A percentile compares a stretch with the other conserved stretches of the same genome.
These are phyloP conservation scores for Epichloe scottii DNA, from an alignment of 2,329 filamentous ascomycete species.

Conservation along the genomic window DNA sequence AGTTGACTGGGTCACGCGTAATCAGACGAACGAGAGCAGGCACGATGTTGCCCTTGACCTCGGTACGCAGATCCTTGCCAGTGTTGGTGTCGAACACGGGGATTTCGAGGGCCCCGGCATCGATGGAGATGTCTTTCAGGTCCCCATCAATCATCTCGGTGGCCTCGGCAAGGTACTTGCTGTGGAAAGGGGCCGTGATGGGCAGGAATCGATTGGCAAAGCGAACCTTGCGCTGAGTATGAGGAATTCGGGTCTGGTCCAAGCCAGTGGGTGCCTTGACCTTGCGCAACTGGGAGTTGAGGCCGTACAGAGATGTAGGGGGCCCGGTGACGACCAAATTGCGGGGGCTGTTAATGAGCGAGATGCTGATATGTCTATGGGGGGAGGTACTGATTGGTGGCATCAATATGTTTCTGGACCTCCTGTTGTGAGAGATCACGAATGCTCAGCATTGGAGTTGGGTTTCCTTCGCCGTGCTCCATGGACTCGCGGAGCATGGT, in stretches of 20 bases:
- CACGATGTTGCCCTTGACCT: conserved; percentile 66
- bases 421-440: conserved; percentile 79
- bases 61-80: conserved; percentile 66
- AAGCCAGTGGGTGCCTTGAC: conserved; percentile 96
- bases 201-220: conserved; percentile 96
- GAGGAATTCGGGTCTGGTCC: conserved; percentile 87
- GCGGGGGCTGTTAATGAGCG: conserved; percentile 88
- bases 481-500: conserved; percentile 84
- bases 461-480: conserved; percentile 87
- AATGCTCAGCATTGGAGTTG: conserved; percentile 96
- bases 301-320: conserved; percentile 88
- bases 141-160: conserved; percentile 77
- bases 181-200: conserved; percentile 97
- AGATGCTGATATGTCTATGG: conserved; percentile 89
- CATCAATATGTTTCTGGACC: conserved; percentile 92
- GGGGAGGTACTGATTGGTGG: conserved; percentile 95
- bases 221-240: conserved; percentile 89
- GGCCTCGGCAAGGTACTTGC: conserved; percentile 77
- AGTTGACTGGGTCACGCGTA: conserved; percentile 85
- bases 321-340: conserved; percentile 96
- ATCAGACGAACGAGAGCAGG: conserved; percentile 84
- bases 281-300: conserved; percentile 89
- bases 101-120: conserved; percentile 61
- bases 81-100: conserved; percentile 85
- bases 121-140: conserved; percentile 68